Base-by-base conservation (phyloP, 208 protist species). In the Trypanosoma cruzi region DNA sequence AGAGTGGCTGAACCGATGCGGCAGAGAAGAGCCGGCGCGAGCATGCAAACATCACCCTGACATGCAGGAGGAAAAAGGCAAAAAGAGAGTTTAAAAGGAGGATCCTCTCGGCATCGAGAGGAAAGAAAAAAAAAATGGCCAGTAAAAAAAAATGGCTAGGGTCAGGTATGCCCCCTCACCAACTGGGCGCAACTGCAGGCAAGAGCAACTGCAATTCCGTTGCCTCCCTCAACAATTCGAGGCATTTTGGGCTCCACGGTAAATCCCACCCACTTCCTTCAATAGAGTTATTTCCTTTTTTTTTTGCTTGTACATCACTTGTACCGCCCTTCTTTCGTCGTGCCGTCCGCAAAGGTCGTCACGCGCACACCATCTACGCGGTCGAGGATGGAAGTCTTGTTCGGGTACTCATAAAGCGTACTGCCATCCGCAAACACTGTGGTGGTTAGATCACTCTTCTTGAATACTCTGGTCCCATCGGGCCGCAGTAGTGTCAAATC, bases 361-460 rank as follows among this genome's bases (percentile, higher is more conserved):
- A 93, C 61, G 34, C 84, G 84, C n/a, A 90, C 68, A 8, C 90
- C 90, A 77, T 96, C 90, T 1, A 77, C 72, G 37, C 86, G 82
- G 52, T 92, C 84, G 53, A 94, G 64, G 50, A 96, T 92, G 0
- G 81, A 84, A 11, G 84, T 88, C 40, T 71, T 80, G 54, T 94
- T 89, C 0, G 82, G 69, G 56, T 96, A 96, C 70, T 94, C 86
- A 53, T 85, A 93, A 16, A 92, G 78, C 6, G 81, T 93, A 56
- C 76, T 80, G 10, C 85, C 83, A 70, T 93, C 82, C 5, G 77
- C 26, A 50, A 71, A 86, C 26, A 90, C 83, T 0, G 86, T 96
- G 20, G 88, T 96, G 1, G 75, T 90, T 31, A 93, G 40, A 4
- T 77, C 67, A 10, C 75, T 60, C 16, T 80, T 81, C 64, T 81